Evolutionary conservation across 108 stramenopile genomes (phyloP).

Genomic region (Conticribra guillardii): DNA sequence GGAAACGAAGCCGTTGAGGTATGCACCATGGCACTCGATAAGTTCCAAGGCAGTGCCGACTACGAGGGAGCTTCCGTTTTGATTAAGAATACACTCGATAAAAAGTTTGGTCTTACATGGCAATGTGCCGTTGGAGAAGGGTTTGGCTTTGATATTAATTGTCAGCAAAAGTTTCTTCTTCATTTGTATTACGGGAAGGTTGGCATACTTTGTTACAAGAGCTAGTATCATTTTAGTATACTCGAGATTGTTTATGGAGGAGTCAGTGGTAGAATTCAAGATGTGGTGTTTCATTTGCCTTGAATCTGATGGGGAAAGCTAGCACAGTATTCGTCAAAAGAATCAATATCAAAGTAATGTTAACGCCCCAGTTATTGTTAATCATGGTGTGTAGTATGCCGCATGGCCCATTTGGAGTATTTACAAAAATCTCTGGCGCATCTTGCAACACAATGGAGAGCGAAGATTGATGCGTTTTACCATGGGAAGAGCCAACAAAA

Average conservation of each 20-base stretch:
- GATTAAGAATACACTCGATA: constrained; percentile 85
- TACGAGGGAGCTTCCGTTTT: constrained; percentile 72
- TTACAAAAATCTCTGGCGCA: too few relatives aligned
- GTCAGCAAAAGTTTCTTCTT: constrained; percentile 63
- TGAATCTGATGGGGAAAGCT: neutral
- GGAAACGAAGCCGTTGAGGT: constrained; percentile 81
- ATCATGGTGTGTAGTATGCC: too few relatives aligned
- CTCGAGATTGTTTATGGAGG: too few relatives aligned
- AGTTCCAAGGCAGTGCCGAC: constrained; percentile 68
- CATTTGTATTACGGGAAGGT: constrained; percentile 67
- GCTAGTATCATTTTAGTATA: constrained; percentile 20
- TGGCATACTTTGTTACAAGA: constrained; percentile 70
- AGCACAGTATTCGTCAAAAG: too few relatives aligned
- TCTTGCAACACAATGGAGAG: too few relatives aligned
- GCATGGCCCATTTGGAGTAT: too few relatives aligned
- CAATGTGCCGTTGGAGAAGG: constrained; percentile 80
- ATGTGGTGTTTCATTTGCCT: neutral
- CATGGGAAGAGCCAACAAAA: too few relatives aligned
- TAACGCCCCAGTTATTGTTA: too few relatives aligned
- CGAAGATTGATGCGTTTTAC: too few relatives aligned
- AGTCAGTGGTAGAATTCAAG: neutral
- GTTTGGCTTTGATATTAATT: constrained; percentile 69
- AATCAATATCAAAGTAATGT: too few relatives aligned
- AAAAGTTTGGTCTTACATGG: constrained; percentile 88
- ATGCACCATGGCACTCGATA: constrained; percentile 83